Percentiles rank a stretch among this genome's conserved stretches.
These are phyloP conservation scores for Pythium apleroticum DNA, from an alignment of 352 stramenopile genomes.

Conservation along the genomic window DNA sequence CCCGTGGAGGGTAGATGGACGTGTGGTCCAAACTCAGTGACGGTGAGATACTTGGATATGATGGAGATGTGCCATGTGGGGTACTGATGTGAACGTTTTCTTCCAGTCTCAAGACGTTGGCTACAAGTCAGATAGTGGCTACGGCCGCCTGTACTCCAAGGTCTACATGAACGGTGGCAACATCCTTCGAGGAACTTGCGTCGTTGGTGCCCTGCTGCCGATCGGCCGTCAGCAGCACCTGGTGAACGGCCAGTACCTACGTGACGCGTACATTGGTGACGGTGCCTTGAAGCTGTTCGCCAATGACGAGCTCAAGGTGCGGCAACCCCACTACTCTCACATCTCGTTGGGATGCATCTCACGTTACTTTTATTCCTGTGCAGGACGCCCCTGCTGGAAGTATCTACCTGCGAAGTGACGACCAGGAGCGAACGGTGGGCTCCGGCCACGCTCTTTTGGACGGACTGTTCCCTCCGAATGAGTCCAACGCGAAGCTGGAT, in stretches of 20 bases:
- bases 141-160: conserved; percentile 78
- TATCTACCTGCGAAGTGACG: conserved; percentile 83
- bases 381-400: conserved; percentile 23
- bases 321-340: conserved; percentile 3
- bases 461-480: conserved; percentile 70
- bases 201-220: conserved; percentile 70
- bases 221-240: conserved; percentile 80
- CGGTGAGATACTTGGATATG: conserved; percentile 36
- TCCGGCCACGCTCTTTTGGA: conserved; percentile 84
- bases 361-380: background rate
- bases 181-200: conserved; percentile 72
- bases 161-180: conserved; percentile 75
- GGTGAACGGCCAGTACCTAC: conserved; percentile 62
- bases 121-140: conserved; percentile 45
- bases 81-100: background rate
- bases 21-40: conserved; percentile 70
- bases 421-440: conserved; percentile 80
- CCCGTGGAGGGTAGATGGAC: conserved; percentile 76
- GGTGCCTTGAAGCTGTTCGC: conserved; percentile 71
- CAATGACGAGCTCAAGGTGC: conserved; percentile 60
- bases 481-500: conserved; percentile 43
- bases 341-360: background rate
- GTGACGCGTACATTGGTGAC: conserved; percentile 72
- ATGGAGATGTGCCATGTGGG: background rate
- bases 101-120: conserved; percentile 75